These are phyloP conservation scores for Clausena lansium DNA, from an alignment of 345 rosid genomes.

Conservation along the genomic window DNA sequence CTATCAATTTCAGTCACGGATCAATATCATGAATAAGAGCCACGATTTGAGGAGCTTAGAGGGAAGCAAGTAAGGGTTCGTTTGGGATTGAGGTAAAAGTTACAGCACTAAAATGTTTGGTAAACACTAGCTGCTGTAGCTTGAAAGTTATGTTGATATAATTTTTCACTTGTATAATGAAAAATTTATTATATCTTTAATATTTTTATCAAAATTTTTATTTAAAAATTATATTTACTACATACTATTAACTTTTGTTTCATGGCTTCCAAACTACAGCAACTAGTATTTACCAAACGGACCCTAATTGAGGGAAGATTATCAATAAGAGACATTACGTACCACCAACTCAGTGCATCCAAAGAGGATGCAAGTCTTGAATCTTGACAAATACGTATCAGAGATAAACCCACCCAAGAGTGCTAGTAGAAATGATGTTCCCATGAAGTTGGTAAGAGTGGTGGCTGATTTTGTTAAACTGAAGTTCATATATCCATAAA, in stretches of 20 bases:
- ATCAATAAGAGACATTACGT: constrained; percentile 20
- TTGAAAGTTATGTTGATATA: no score
- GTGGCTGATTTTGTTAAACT: constrained; percentile 61
- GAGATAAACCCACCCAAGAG: constrained; percentile 68
- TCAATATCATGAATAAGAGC: not conserved
- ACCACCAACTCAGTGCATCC: constrained; percentile 55
- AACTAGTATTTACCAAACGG: no score
- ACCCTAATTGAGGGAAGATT: not conserved
- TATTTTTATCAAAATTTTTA: no score
- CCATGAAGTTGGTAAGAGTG: constrained; percentile 63
- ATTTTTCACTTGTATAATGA: no score
- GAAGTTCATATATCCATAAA: constrained; percentile 63
- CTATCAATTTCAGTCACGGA: not conserved
- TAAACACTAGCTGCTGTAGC: no score
- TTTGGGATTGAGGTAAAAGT: no score
- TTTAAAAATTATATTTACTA: no score
- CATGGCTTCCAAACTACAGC: no score
- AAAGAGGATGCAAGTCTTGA: constrained; percentile 56
- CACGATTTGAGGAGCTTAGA: not conserved
- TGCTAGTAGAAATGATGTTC: constrained; percentile 46
- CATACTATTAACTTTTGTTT: no score
- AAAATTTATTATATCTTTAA: no score
- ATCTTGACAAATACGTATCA: constrained; percentile 58
- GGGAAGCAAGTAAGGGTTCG: no score
- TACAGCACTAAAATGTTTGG: no score